These are phyloP conservation scores for Rubus parviflorus DNA, from an alignment of 306 rosid species.

Conservation along the genomic window DNA sequence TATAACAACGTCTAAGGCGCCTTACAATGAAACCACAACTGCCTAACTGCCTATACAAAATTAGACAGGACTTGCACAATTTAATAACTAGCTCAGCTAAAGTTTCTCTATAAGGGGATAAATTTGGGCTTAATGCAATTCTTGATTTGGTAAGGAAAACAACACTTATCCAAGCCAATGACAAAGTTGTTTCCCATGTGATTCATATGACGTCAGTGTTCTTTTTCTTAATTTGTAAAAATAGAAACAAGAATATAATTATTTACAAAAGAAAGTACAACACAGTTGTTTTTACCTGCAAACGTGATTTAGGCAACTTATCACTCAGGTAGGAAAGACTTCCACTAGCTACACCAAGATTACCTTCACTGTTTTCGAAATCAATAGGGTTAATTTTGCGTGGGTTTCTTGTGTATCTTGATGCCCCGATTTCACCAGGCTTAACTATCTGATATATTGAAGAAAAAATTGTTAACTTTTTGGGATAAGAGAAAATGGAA, in stretches of 20 bases:
- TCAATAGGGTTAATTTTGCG: conserved; percentile 93
- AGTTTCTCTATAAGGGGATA: background rate
- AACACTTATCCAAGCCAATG: too few species aligned
- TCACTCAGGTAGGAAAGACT: conserved; percentile 67
- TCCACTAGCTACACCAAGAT: conserved; percentile 79
- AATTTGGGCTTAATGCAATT: too few species aligned
- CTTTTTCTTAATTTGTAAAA: too few species aligned
- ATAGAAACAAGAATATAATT: too few species aligned
- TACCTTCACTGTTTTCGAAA: conserved; percentile 92
- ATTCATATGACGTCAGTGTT: too few species aligned
- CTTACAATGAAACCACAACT: too few species aligned
- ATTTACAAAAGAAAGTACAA: too few species aligned
- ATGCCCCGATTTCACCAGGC: conserved; percentile 85
- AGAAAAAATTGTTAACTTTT: background rate
- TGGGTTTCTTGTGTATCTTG: conserved; percentile 61
- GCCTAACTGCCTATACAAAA: too few species aligned
- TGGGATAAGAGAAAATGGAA: background rate
- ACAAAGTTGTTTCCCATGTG: too few species aligned
- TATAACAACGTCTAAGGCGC: too few species aligned
- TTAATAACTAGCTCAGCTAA: background rate
- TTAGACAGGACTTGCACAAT: background rate
- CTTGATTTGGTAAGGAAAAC: too few species aligned
- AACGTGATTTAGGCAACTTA: conserved; percentile 86
- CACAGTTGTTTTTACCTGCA: conserved; percentile 29
- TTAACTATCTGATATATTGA: conserved; percentile 21